Evolutionary conservation across 257 asterid genomes (phyloP).

Genomic region (Haberlea rhodopensis): DNA sequence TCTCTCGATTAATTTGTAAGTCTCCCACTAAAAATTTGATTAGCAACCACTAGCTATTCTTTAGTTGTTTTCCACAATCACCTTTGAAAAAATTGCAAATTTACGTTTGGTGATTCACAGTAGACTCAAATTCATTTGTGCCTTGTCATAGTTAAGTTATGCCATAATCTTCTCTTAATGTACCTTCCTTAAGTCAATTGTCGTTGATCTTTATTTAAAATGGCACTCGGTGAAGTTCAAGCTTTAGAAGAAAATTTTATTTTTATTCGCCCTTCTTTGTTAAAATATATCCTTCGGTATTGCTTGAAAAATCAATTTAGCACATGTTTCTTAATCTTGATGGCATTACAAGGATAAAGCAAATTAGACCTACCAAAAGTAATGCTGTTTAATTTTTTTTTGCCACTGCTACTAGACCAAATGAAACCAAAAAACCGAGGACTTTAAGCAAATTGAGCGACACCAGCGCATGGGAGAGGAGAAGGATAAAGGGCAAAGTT

Average conservation of each 20-base stretch:
- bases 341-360: conserved; percentile 7
- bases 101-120: background rate
- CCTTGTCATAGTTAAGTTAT: conserved; percentile 9
- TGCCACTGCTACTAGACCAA: conserved; percentile 59
- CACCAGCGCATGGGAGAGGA: conserved; percentile 85
- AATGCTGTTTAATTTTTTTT: conserved; percentile 21
- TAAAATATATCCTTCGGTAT: conserved; percentile 1
- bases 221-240: background rate
- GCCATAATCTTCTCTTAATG: background rate
- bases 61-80: background rate
- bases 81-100: background rate
- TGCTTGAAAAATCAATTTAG: conserved; percentile 1
- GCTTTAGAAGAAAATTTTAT: background rate
- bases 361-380: conserved; percentile 11
- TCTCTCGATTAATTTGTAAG: conserved; percentile 1
- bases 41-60: background rate
- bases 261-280: background rate
- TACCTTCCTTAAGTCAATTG: background rate
- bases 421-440: conserved; percentile 74
- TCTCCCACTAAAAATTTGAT: background rate
- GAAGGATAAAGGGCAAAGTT: conserved; percentile 95
- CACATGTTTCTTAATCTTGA: background rate
- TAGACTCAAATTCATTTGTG: background rate
- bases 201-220: background rate
- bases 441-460: conserved; percentile 85